Percentiles rank a stretch among this genome's conserved stretches.
Conservation (phyloP, 169 alveolate species). For the Plasmodium cynomolgi region DNA sequence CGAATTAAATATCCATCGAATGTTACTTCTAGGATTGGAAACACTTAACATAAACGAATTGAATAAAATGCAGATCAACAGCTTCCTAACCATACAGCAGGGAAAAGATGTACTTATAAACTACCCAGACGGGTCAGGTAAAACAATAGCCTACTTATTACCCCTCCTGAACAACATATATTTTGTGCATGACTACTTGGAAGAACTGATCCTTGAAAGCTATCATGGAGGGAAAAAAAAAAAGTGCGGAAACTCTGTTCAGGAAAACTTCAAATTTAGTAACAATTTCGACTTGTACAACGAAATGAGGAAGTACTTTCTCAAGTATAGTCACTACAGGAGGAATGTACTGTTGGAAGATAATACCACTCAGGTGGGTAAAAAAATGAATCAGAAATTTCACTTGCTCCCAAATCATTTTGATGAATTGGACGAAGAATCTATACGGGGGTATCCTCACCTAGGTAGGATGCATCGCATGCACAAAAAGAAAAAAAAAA, state of each 20-base stretch:
- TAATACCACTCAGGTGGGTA: not conserved
- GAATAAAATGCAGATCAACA: constrained; percentile 77
- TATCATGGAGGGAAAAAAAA: not conserved
- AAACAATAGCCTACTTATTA: constrained; percentile 83
- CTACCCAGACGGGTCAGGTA: constrained; percentile 80
- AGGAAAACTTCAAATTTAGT: constrained; percentile 58
- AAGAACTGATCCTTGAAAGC: constrained; percentile 71
- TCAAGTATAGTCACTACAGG: constrained; percentile 59
- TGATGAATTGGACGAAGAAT: not conserved
- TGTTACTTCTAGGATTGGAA: constrained; percentile 58
- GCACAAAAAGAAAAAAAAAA: not conserved
- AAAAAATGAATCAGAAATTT: constrained; percentile 34
- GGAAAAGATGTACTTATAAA: constrained; percentile 83
- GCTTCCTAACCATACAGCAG: constrained; percentile 80
- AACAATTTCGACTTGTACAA: constrained; percentile 68
- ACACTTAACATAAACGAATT: constrained; percentile 70
- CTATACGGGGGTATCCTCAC: not conserved
- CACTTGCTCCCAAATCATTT: constrained; percentile 26
- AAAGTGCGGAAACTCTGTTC: not conserved
- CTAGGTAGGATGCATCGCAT: not conserved
- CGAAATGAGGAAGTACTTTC: constrained; percentile 71
- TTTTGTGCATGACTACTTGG: constrained; percentile 83
- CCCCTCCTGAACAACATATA: constrained; percentile 83
- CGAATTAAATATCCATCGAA: constrained; percentile 68
- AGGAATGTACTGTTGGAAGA: constrained; percentile 44